A percentile compares a stretch with the other conserved stretches of the same genome.
phyloP scores from a whole-genome alignment of 192 early-diverging fungal genomes.

The Backusella tarrabulga region DNA sequence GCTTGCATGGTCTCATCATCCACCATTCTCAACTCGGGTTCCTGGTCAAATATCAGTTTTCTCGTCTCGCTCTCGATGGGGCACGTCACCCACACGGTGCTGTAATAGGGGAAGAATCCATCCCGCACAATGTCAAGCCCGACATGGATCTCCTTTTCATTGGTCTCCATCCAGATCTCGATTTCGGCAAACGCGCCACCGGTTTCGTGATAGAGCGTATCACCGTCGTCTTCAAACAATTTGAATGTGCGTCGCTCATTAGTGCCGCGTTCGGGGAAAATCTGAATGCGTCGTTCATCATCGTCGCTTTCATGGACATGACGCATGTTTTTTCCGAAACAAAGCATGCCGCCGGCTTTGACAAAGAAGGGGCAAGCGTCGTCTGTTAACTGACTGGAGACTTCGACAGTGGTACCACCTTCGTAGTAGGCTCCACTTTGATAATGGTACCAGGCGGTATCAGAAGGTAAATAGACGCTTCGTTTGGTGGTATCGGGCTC shows the following conservation, averaged over 20 bases:
- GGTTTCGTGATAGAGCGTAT: slow-evolving; percentile 33
- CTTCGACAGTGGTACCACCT: slow-evolving; percentile 35
- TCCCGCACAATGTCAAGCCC: slow-evolving; percentile 28
- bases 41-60: slow-evolving; percentile 14
- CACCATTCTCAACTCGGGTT: not conserved
- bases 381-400: slow-evolving; percentile 40
- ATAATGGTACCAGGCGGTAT: slow-evolving; percentile 46
- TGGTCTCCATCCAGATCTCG: slow-evolving; percentile 31
- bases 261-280: slow-evolving; percentile 40
- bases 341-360: slow-evolving; percentile 39
- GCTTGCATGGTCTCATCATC: slow-evolving; percentile 4
- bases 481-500: slow-evolving; percentile 29
- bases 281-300: slow-evolving; percentile 39
- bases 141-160: slow-evolving; percentile 26
- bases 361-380: slow-evolving; percentile 43
- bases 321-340: slow-evolving; percentile 37
- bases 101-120: slow-evolving; percentile 34
- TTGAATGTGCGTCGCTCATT: slow-evolving; percentile 8
- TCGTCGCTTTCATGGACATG: slow-evolving; percentile 39
- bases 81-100: slow-evolving; percentile 38
- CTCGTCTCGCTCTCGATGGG: slow-evolving; percentile 3
- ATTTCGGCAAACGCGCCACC: slow-evolving; percentile 36
- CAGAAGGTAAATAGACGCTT: slow-evolving; percentile 33
- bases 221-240: slow-evolving; percentile 52
- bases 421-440: slow-evolving; percentile 44